phyloP scores from a whole-genome alignment of 2,329 filamentous ascomycete species.

The Curvularia sp. region DNA sequence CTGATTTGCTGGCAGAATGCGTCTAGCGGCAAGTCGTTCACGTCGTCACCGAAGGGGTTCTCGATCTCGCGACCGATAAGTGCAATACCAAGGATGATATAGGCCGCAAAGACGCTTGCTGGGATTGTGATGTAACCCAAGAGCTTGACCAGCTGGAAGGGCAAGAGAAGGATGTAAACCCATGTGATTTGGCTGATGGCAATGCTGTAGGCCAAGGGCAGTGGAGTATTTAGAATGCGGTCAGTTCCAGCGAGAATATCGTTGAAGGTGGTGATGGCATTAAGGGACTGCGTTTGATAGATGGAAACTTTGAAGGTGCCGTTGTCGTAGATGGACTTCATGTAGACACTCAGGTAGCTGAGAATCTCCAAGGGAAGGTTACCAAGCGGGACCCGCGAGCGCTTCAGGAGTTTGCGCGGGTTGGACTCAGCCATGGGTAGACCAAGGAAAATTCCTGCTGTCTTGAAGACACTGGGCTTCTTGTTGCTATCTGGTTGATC shows the following conservation, averaged over 20 bases:
- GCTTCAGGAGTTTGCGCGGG: slow-evolving; percentile 77
- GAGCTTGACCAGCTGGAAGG: slow-evolving; percentile 73
- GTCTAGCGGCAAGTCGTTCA: slow-evolving; percentile 73
- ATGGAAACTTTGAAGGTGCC: slow-evolving; percentile 61
- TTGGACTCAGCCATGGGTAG: slow-evolving; percentile 77
- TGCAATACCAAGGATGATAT: slow-evolving; percentile 81
- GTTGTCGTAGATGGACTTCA: slow-evolving; percentile 66
- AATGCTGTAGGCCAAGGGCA: slow-evolving; percentile 84
- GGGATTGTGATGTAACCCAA: slow-evolving; percentile 79
- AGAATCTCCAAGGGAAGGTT: slow-evolving; percentile 83
- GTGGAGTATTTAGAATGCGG: slow-evolving; percentile 78
- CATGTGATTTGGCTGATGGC: slow-evolving; percentile 85
- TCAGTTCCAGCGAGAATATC: slow-evolving; percentile 76
- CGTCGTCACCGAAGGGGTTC: slow-evolving; percentile 83
- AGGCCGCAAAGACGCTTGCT: slow-evolving; percentile 72
- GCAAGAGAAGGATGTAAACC: slow-evolving; percentile 79
- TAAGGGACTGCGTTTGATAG: slow-evolving; percentile 67
- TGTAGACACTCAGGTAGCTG: slow-evolving; percentile 70
- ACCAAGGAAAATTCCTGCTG: slow-evolving; percentile 73
- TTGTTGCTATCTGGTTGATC: slow-evolving; percentile 40
- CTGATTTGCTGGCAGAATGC: slow-evolving; percentile 77
- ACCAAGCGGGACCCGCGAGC: slow-evolving; percentile 72
- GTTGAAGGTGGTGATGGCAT: slow-evolving; percentile 68
- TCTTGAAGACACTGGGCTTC: slow-evolving; percentile 58
- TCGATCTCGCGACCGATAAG: slow-evolving; percentile 82